Evolutionary conservation across 805 yeast species (phyloP).

Genomic region (Wickerhamiella hasegawae): DNA sequence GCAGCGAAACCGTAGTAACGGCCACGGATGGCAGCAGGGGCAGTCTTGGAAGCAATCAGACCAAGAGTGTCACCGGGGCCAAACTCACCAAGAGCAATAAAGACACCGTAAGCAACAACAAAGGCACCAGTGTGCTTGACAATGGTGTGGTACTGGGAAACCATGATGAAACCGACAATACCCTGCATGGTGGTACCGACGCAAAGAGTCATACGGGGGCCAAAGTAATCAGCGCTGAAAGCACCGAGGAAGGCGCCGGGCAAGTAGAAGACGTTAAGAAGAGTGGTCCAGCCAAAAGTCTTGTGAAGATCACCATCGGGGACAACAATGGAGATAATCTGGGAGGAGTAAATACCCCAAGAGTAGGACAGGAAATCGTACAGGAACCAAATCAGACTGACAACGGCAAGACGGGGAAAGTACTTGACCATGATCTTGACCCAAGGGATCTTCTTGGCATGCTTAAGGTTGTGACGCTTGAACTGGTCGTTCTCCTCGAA

Average conservation of each 20-base stretch:
- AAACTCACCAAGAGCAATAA: conserved; percentile 76
- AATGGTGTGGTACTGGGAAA: conserved; percentile 45
- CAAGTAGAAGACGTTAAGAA: conserved; percentile 69
- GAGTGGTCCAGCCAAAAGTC: conserved; percentile 85
- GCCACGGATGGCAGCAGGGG: conserved; percentile 79
- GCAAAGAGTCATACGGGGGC: conserved; percentile 71
- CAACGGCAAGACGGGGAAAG: conserved; percentile 61
- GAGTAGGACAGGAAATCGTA: conserved; percentile 83
- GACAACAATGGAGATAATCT: conserved; percentile 46
- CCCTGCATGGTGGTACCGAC: conserved; percentile 62
- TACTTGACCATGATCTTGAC: conserved; percentile 57
- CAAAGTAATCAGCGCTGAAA: conserved; percentile 65
- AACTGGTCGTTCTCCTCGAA: conserved; percentile 62
- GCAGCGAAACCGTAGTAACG: conserved; percentile 85
- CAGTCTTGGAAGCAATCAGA: conserved; percentile 68
- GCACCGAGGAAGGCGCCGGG: conserved; percentile 90
- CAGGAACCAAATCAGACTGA: conserved; percentile 74
- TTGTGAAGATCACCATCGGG: conserved; percentile 47
- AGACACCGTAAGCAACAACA: conserved; percentile 77
- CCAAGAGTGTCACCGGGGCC: conserved; percentile 94
- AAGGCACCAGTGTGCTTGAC: conserved; percentile 55
- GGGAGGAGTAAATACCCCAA: conserved; percentile 68
- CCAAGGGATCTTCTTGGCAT: conserved; percentile 43
- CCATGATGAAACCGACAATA: conserved; percentile 68
- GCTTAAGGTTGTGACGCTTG: conserved; percentile 52